phyloP scores from a whole-genome alignment of 441 rosid genomes.

The Codiaeum variegatum region DNA sequence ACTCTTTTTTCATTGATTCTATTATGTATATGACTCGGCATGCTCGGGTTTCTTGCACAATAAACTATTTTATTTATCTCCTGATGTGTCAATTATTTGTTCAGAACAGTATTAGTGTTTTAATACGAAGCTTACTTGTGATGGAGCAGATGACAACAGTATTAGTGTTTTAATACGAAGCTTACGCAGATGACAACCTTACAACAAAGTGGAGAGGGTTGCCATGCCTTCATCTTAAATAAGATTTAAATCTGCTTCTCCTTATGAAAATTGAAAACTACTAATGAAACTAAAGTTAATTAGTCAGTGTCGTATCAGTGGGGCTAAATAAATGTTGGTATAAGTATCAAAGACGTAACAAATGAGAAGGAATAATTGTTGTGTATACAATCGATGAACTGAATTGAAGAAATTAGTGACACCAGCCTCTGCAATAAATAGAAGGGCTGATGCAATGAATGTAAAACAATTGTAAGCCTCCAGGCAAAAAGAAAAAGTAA shows the following conservation, averaged over 20 bases:
- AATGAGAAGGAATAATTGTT: not conserved
- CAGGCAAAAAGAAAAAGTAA: too few relatives aligned
- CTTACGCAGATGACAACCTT: too few relatives aligned
- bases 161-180: not conserved
- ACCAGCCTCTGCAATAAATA: not conserved
- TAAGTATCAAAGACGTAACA: not conserved
- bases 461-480: too few relatives aligned
- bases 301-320: not conserved
- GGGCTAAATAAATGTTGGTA: not conserved
- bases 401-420: conserved; percentile 1
- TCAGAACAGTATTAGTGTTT: not conserved
- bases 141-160: not conserved
- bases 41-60: conserved; percentile 1
- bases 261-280: not conserved
- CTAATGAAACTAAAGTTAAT: too few relatives aligned
- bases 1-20: conserved; percentile 1
- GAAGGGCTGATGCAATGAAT: conserved; percentile 13
- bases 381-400: not conserved
- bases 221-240: too few relatives aligned
- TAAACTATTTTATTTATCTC: not conserved
- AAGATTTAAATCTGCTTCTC: too few relatives aligned
- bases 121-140: not conserved
- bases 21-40: conserved; percentile 8
- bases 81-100: not conserved
- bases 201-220: too few relatives aligned